Evolutionary conservation across 2,329 filamentous ascomycete genomes (phyloP), one percentile per base, ranked within the genome.

Genomic region (Neofusicoccum cordaticola): DNA sequence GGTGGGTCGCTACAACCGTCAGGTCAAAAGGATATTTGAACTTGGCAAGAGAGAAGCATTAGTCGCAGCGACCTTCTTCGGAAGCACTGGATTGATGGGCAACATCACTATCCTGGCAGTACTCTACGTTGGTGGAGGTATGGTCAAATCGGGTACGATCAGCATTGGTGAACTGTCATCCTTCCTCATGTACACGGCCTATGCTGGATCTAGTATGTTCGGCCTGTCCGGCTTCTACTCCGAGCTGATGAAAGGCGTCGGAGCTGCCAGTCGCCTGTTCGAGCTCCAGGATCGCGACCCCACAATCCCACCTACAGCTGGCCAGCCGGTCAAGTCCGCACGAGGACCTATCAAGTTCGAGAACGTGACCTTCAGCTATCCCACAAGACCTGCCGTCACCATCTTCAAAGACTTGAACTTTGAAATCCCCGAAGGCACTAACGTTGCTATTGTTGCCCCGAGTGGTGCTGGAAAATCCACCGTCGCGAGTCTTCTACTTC

Each of bases 181-280:
- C 0, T 99, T 99, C 79, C 86, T 99, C 81, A 98, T 99, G 94
- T 99, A 98, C 78, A 96, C 93, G 2, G 94, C 92, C 3, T 98
- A 89, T 70, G 88, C 88, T 62, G 88, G 88, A 17, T 95, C 91
- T 56, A 96, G 92, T 78, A 86, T 99, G 68, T 97, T 98, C 70
- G 95, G 95, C 3, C 83, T 99, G 1, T 97, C 93, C 3, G 92
- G 91, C 64, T 99, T 99, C 80, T 99, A 97, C 78, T 97, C 93
- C 0, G 95, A 99, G 75, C 84, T 99, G 67, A 99, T 99, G 95
- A 99, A 99, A 78, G 96, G 96, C 47, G 94, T 97, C 3, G 95
- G 96, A 72, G 95, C 95, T 47, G 95, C 95, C n/a, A 96, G 90
- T 72, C 90, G 95, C 66, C 83, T 99, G 1, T 99, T 99, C 73